Conservation (phyloP, 805 yeast genomes). For the Blastobotrys peoriensis region DNA sequence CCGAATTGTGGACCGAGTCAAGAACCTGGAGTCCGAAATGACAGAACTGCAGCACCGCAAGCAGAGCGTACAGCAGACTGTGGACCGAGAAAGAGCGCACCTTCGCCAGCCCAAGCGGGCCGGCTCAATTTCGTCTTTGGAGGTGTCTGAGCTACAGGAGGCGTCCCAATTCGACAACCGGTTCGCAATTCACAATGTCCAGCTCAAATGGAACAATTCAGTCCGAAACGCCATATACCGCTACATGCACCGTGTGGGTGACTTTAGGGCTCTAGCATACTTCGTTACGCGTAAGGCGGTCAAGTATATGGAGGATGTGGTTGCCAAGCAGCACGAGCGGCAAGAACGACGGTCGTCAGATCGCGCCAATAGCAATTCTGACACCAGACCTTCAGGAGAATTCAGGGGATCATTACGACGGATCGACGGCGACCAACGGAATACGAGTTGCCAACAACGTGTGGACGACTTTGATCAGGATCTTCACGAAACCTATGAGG, state of each 20-base stretch:
- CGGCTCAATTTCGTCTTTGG: background rate
- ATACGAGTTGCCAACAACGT: conserved; percentile 1
- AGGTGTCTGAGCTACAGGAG: conserved; percentile 15
- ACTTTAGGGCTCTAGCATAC: conserved; percentile 39
- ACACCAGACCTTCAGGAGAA: background rate
- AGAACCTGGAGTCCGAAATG: conserved; percentile 14
- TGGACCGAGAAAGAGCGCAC: conserved; percentile 4
- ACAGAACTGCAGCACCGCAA: conserved; percentile 15
- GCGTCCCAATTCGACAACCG: conserved; percentile 49
- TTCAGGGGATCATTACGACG: background rate
- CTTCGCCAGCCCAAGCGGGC: conserved; percentile 4
- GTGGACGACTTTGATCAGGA: conserved; percentile 44
- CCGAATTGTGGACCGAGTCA: conserved; percentile 15
- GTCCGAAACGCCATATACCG: conserved; percentile 59
- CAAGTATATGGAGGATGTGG: conserved; percentile 44
- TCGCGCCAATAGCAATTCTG: conserved; percentile 1
- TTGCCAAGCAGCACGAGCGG: conserved; percentile 31
- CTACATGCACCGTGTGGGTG: conserved; percentile 46
- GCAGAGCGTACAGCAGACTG: background rate
- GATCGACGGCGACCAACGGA: background rate
- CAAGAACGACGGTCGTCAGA: background rate
- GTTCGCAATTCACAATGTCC: conserved; percentile 65
- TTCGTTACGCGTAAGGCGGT: conserved; percentile 46
- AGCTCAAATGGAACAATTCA: conserved; percentile 71
- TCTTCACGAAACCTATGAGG: conserved; percentile 37